Evolutionary conservation across 495 filamentous ascomycete species (phyloP).

Genomic region (Ascodesmis nigricans): DNA sequence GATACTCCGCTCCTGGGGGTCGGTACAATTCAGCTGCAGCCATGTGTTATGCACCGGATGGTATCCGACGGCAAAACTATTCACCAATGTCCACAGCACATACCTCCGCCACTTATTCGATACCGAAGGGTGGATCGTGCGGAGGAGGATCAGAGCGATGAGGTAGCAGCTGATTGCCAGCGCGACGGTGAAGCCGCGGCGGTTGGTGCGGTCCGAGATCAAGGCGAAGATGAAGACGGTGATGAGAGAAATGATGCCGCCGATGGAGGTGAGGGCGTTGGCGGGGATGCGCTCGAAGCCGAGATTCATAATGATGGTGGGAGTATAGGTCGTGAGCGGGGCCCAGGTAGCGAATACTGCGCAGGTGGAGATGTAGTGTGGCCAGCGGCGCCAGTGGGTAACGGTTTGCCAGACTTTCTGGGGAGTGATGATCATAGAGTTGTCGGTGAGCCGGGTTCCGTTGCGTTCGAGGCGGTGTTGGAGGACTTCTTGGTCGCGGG

Average conservation of each 20-base stretch:
- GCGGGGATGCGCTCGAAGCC: constrained; percentile 20
- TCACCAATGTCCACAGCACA: too few relatives aligned
- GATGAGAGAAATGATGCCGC: constrained; percentile 22
- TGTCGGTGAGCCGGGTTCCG: constrained; percentile 20
- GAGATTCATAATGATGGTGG: constrained; percentile 21
- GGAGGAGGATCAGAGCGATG: constrained; percentile 4
- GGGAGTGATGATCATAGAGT: constrained; percentile 14
- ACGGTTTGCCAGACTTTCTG: constrained; percentile 12
- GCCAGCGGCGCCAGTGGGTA: constrained; percentile 19
- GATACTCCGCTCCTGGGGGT: too few relatives aligned
- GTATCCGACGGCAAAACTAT: too few relatives aligned
- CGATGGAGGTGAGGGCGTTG: constrained; percentile 20
- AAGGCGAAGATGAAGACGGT: constrained; percentile 8
- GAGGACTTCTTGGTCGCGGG: constrained; percentile 9
- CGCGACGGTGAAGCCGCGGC: constrained; percentile 7
- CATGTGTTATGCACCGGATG: too few relatives aligned
- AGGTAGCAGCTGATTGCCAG: constrained; percentile 3
- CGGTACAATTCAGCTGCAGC: too few relatives aligned
- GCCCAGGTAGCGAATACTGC: constrained; percentile 18
- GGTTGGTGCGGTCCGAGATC: constrained; percentile 5
- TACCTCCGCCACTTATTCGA: too few relatives aligned
- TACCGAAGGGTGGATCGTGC: too few relatives aligned
- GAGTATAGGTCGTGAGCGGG: constrained; percentile 18
- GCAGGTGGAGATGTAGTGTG: constrained; percentile 16
- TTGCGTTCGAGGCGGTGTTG: constrained; percentile 13